Conservation (phyloP, 768 basidiomycete genomes). For the Exsudoporus frostii region DNA sequence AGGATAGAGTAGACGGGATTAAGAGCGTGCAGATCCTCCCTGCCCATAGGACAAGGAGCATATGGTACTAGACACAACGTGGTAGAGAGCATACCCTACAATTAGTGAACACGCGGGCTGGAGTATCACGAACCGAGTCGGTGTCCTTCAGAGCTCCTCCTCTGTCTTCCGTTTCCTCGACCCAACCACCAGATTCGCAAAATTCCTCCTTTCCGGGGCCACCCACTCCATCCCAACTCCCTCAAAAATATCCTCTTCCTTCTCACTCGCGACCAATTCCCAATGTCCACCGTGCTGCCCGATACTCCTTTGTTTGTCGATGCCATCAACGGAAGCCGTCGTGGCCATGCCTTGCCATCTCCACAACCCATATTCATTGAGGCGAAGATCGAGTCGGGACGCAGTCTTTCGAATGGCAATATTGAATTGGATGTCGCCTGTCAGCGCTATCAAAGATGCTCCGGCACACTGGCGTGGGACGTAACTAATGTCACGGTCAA, state of each 20-base stretch:
- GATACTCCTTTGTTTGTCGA: slow-evolving; percentile 2
- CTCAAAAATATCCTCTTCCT: slow-evolving; percentile 25
- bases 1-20: slow-evolving; percentile 58
- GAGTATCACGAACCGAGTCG: background rate
- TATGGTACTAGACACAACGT: slow-evolving; percentile 64
- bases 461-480: slow-evolving; percentile 34
- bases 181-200: slow-evolving; percentile 11
- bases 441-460: slow-evolving; percentile 50
- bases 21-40: slow-evolving; percentile 57
- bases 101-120: slow-evolving; percentile 8
- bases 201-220: slow-evolving; percentile 25
- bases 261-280: slow-evolving; percentile 23
- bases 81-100: slow-evolving; percentile 8
- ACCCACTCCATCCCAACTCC: slow-evolving; percentile 28
- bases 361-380: slow-evolving; percentile 69
- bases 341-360: slow-evolving; percentile 36
- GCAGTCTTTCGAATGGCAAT: slow-evolving; percentile 44
- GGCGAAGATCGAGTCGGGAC: slow-evolving; percentile 40
- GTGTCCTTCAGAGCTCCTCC: background rate
- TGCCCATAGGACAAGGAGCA: slow-evolving; percentile 75
- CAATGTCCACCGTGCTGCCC: slow-evolving; percentile 18
- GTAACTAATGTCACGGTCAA: slow-evolving; percentile 9
- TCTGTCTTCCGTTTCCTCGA: slow-evolving; percentile 1
- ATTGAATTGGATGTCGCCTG: slow-evolving; percentile 53
- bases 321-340: background rate